Percentiles rank a stretch among this genome's conserved stretches.
These are phyloP conservation scores for Barnettozyma wickerhamii DNA, from an alignment of 805 yeast genomes.

Conservation along the genomic window DNA sequence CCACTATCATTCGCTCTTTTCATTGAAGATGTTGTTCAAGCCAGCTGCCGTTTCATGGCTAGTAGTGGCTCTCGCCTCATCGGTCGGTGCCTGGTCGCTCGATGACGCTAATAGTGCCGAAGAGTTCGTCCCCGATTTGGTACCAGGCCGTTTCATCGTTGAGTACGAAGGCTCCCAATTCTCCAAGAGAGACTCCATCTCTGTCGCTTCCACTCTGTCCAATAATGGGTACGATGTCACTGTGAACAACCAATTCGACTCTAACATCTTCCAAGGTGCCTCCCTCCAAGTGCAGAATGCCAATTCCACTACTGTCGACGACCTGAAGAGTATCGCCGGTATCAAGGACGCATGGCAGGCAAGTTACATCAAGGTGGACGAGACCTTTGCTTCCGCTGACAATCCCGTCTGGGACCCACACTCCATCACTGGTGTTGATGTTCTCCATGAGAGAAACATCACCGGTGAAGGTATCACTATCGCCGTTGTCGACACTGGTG, in stretches of 20 bases:
- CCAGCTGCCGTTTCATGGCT: too few species aligned
- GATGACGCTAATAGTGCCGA: constrained; percentile 1
- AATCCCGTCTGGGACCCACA: constrained; percentile 10
- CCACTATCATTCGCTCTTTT: too few species aligned
- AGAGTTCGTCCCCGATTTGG: constrained; percentile 1
- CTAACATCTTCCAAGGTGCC: constrained; percentile 14
- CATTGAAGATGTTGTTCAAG: too few species aligned
- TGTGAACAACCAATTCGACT: constrained; percentile 10
- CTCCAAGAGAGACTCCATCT: constrained; percentile 7
- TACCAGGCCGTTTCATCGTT: constrained; percentile 14
- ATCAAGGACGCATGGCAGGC: constrained; percentile 16
- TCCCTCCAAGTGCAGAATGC: constrained; percentile 7
- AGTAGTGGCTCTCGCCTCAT: constrained; percentile 3
- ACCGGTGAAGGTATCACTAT: constrained; percentile 8
- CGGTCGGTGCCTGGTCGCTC: constrained; percentile 1
- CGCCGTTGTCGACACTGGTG: constrained; percentile 12
- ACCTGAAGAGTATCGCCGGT: constrained; percentile 8
- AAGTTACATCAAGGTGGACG: constrained; percentile 8
- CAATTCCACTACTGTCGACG: constrained; percentile 10
- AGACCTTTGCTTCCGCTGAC: too few species aligned
- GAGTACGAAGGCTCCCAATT: constrained; percentile 7
- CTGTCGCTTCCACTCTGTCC: constrained; percentile 4
- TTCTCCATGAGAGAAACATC: constrained; percentile 5
- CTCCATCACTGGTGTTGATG: constrained; percentile 8
- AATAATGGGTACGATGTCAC: constrained; percentile 7